Evolutionary conservation across 164 flowering plant genomes (phyloP).

Genomic region (Liquidambar formosana): DNA sequence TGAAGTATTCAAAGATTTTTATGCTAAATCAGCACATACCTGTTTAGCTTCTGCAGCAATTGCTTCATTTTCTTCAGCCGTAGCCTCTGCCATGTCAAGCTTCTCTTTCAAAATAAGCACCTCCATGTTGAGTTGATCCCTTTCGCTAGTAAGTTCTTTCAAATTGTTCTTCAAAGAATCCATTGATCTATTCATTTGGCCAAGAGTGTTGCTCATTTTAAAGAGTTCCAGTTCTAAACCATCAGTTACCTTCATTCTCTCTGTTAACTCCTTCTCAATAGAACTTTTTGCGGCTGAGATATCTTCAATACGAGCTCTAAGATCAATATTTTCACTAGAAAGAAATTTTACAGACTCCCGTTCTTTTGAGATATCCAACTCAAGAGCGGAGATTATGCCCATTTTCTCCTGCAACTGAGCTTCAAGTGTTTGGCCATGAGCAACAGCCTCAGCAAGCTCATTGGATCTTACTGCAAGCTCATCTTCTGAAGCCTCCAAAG

Average conservation of each 20-base stretch:
- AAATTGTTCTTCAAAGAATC: constrained; percentile 50
- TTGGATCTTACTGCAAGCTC: constrained; percentile 46
- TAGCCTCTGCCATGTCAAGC: constrained; percentile 51
- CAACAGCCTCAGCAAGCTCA: constrained; percentile 57
- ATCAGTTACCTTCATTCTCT: constrained; percentile 41
- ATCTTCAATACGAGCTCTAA: constrained; percentile 45
- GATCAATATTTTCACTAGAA: constrained; percentile 43
- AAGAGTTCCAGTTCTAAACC: constrained; percentile 58
- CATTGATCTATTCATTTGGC: constrained; percentile 40
- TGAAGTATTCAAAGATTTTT: not conserved
- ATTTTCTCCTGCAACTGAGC: constrained; percentile 53
- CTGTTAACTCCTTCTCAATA: constrained; percentile 54
- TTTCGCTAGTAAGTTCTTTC: constrained; percentile 46
- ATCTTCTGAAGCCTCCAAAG: constrained; percentile 52
- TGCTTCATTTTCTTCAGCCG: constrained; percentile 76
- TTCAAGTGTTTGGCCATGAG: constrained; percentile 48
- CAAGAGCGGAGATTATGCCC: constrained; percentile 43
- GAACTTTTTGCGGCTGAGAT: constrained; percentile 38
- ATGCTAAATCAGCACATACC: constrained; percentile 37
- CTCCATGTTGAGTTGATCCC: constrained; percentile 51
- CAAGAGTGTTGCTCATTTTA: constrained; percentile 49
- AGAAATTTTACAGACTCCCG: constrained; percentile 32
- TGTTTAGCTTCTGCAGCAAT: constrained; percentile 70
- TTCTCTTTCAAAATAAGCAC: constrained; percentile 53
- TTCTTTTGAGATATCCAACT: constrained; percentile 43